Percentiles rank a stretch among this genome's conserved stretches.
Conservation (phyloP, 108 stramenopile species). For the Pseudonitzschia multistriata region DNA sequence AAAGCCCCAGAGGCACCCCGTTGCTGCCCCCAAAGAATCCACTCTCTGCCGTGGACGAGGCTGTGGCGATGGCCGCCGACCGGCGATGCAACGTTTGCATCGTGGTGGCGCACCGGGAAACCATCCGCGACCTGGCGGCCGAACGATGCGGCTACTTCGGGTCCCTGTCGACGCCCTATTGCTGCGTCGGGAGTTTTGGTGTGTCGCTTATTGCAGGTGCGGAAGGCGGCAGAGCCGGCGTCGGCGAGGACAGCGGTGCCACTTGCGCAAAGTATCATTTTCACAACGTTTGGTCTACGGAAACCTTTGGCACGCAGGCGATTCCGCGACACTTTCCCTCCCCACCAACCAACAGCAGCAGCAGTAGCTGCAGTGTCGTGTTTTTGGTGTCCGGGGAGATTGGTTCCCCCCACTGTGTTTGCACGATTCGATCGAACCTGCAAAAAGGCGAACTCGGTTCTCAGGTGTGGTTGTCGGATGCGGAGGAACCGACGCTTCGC, state of each 20-base stretch:
- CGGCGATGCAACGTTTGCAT: constrained; percentile 2
- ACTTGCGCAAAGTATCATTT: no score
- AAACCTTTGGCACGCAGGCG: neutral
- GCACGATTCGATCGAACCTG: no score
- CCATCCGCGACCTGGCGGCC: neutral
- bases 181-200: neutral
- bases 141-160: neutral
- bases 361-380: no score
- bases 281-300: neutral
- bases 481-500: no score
- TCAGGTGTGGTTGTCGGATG: no score
- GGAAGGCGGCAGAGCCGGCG: no score
- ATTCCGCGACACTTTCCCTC: neutral
- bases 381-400: no score
- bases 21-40: neutral
- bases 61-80: neutral
- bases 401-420: no score
- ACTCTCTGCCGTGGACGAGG: neutral
- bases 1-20: neutral
- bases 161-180: neutral
- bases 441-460: no score
- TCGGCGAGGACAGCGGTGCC: no score
- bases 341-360: no score
- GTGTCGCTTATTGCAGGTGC: no score
- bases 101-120: constrained; percentile 2